Base-by-base conservation (phyloP, 1,139 yeast genomes). In the Groenewaldozyma auringiensis region DNA sequence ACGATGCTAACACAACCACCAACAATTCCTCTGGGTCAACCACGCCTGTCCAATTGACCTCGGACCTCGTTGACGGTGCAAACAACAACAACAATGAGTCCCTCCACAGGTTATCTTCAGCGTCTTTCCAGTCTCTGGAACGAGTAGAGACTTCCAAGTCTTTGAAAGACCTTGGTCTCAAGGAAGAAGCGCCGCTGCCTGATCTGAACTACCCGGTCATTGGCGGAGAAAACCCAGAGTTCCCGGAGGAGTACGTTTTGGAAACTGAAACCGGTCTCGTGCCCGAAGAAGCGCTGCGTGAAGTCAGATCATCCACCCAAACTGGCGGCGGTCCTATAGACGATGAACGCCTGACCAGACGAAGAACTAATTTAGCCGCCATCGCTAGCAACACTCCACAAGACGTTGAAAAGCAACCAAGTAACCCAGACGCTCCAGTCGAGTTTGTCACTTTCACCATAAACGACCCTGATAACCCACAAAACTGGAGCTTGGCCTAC, bases 261-360 rank as follows among this genome's bases (percentile, higher is more conserved):
- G 96, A 87, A 69, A 87, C 96, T 1, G 74, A 75, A 44, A 84
- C 95, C 3, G 96, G 96, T 53, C 71, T 87, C 47, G 96, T 87
- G 4, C 89, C 87, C 1, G 84, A 81, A 2, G 70, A 78, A 39
- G 82, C 95, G 0, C 70, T 87, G 56, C 83, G 78, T 33, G 55
- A 57, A 17, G 50, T 59, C 22, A 50, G 66, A 36, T 47, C 57
- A 14, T 34, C 49, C 35, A 40, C 47, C 9, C n/a, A n/a, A n/a
- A n/a, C n/a, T n/a, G n/a, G n/a, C n/a, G n/a, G 22, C 46, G 20
- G 38, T 33, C 14, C 40, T 45, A 17, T 20, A 17, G n/a, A 41
- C 17, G 17, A 39, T 11, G 11, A 25, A 8, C 16, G 38, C 11
- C 4, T 11, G 22, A 18, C 21, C 21, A 53, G 17, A 25, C 45